Evolutionary conservation across 768 basidiomycete species (phyloP).

Genomic region (Daedaleopsis sinensis): DNA sequence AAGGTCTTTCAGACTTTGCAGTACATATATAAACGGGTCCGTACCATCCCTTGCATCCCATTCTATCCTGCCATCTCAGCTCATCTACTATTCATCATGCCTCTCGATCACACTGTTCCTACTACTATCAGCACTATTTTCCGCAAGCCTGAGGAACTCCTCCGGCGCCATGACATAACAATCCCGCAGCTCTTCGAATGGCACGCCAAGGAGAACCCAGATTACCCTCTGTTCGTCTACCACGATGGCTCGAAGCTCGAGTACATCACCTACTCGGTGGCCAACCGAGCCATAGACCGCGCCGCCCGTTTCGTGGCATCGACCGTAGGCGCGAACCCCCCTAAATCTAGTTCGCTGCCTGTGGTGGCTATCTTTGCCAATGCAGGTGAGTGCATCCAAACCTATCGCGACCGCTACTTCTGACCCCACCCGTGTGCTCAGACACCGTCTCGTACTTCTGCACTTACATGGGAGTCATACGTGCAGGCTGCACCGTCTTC

Average conservation of each 20-base stretch:
- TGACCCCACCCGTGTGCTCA: neutral
- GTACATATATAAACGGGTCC: no score
- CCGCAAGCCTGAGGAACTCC: no score
- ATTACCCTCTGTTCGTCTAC: conserved; percentile 38
- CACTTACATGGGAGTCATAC: conserved; percentile 21
- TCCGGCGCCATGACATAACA: no score
- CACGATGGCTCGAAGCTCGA: conserved; percentile 19
- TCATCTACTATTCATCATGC: no score
- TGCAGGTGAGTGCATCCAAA: conserved; percentile 9
- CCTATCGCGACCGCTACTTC: neutral
- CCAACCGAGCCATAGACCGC: conserved; percentile 30
- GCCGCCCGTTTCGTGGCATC: conserved; percentile 23
- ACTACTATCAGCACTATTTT: no score
- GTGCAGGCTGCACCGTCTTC: conserved; percentile 31
- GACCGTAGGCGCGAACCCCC: neutral
- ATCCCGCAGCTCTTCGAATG: conserved; percentile 41
- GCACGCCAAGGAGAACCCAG: conserved; percentile 32
- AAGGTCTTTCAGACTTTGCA: no score
- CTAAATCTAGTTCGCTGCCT: conserved; percentile 15
- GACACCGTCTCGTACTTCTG: conserved; percentile 31
- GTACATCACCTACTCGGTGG: conserved; percentile 29
- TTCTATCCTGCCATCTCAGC: no score
- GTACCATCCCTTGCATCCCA: no score
- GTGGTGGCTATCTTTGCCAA: conserved; percentile 31
- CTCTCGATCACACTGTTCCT: no score